A percentile compares a stretch with the other conserved stretches of the same genome.
Conservation (phyloP, 257 asterid species). For the Solanum corneliomulleri region DNA sequence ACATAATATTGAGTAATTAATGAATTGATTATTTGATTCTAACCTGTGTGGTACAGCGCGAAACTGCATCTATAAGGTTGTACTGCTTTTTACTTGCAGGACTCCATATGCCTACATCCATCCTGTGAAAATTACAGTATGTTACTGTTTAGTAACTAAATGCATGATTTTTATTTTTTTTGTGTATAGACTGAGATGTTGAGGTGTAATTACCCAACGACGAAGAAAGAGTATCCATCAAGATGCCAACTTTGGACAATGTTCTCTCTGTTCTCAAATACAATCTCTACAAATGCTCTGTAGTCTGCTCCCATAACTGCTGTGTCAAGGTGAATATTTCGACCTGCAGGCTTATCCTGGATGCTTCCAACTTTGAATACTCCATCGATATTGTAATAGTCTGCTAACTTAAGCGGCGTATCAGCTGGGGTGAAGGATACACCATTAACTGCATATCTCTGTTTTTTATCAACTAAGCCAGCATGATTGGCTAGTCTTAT, state of each 20-base stretch:
- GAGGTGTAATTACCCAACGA: conserved; percentile 38
- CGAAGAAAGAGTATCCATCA: conserved; percentile 64
- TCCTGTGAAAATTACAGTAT: conserved; percentile 22
- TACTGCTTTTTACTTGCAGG: conserved; percentile 33
- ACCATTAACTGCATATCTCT: conserved; percentile 51
- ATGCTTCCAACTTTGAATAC: conserved; percentile 55
- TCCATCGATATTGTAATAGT: conserved; percentile 44
- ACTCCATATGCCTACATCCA: conserved; percentile 58
- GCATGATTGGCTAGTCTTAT: conserved; percentile 26
- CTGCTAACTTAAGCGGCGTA: conserved; percentile 72
- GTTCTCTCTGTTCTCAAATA: conserved; percentile 50
- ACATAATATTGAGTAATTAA: neutral
- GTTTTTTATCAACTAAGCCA: conserved; percentile 24
- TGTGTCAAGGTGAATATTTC: conserved; percentile 24
- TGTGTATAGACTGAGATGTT: neutral
- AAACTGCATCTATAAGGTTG: conserved; percentile 54
- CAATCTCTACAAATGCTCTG: conserved; percentile 52
- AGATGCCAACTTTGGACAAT: conserved; percentile 61
- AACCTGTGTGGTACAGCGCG: conserved; percentile 57
- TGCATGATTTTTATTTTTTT: neutral
- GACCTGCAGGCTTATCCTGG: conserved; percentile 21
- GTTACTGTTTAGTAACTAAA: neutral
- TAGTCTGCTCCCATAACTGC: conserved; percentile 57
- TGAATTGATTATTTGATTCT: neutral
- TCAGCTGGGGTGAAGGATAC: conserved; percentile 48